A percentile compares a stretch with the other conserved stretches of the same genome.
Conservation (phyloP, 768 basidiomycete species). For the Rubroboletus satanas region DNA sequence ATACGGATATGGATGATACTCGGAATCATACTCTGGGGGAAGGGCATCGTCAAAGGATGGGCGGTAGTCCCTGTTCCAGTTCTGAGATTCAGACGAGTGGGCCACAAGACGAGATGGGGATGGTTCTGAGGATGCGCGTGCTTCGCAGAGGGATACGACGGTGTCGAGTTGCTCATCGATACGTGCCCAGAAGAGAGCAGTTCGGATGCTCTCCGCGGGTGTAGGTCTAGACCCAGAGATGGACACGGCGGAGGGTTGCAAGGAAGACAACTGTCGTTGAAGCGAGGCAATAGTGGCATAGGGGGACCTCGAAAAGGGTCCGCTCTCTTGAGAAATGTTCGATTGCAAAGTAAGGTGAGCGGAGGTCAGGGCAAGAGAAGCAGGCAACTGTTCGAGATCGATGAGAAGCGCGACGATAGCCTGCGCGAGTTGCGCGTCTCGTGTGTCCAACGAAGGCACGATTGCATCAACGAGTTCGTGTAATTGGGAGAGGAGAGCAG, state of each 20-base stretch:
- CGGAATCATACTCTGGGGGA: conserved; percentile 54
- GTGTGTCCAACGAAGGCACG: conserved; percentile 39
- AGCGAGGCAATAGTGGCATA: conserved; percentile 56
- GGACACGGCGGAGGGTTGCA: conserved; percentile 42
- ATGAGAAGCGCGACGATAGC: conserved; percentile 66
- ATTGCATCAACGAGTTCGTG: conserved; percentile 49
- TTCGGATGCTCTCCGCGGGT: conserved; percentile 52
- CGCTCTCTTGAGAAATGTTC: conserved; percentile 1
- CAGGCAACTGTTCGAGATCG: conserved; percentile 62
- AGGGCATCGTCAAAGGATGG: conserved; percentile 31
- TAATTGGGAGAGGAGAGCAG: conserved; percentile 59
- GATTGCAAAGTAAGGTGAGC: conserved; percentile 13
- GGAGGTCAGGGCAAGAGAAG: conserved; percentile 17
- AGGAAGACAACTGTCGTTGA: conserved; percentile 61
- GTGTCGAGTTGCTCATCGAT: conserved; percentile 73
- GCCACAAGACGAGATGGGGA: conserved; percentile 17
- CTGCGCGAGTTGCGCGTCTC: conserved; percentile 61
- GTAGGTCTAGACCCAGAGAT: conserved; percentile 17
- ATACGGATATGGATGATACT: conserved; percentile 10
- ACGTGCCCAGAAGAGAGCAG: conserved; percentile 66
- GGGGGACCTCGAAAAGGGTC: conserved; percentile 2
- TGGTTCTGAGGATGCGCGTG: conserved; percentile 37
- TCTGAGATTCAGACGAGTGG: conserved; percentile 35
- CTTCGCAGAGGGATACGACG: conserved; percentile 62
- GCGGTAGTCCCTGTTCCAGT: neutral